These are phyloP conservation scores for Hordeum vulgare DNA, from an alignment of 176 grass and related monocot species.

Conservation along the genomic window DNA sequence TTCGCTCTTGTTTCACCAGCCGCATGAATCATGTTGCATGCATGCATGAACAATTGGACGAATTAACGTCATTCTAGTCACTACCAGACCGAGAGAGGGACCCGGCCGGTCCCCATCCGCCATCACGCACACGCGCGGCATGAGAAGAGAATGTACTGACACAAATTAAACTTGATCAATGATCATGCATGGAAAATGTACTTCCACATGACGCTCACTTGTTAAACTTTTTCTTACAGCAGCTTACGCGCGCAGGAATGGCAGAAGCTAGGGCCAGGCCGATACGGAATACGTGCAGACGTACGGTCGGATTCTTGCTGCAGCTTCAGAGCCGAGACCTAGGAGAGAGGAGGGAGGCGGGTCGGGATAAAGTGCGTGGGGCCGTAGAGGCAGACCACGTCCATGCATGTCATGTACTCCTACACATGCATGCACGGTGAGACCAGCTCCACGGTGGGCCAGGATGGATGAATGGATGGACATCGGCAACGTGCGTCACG, in stretches of 20 bases:
- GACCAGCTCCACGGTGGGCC: slow-evolving; percentile 11
- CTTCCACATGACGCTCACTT: not conserved
- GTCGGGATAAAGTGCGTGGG: not conserved
- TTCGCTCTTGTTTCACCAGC: not conserved
- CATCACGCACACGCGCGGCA: not conserved
- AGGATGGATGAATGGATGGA: not conserved
- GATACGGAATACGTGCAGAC: not conserved
- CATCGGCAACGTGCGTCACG: slow-evolving; percentile 39
- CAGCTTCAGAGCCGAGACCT: too few species aligned
- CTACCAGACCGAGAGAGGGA: not conserved
- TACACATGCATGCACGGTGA: not conserved
- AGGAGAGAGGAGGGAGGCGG: not conserved
- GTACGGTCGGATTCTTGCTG: not conserved
- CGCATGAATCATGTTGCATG: not conserved
- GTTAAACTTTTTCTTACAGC: not conserved
- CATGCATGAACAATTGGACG: not conserved
- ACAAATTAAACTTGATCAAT: not conserved
- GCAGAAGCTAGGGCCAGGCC: not conserved
- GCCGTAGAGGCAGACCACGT: slow-evolving; percentile 23
- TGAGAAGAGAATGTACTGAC: not conserved
- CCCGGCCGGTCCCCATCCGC: not conserved
- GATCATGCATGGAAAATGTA: not conserved
- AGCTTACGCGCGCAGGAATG: not conserved
- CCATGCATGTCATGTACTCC: not conserved
- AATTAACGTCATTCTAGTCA: not conserved